Percentiles rank a stretch among this genome's conserved stretches.
phyloP scores from a whole-genome alignment of 2,329 filamentous ascomycete species.

The Ophidiomyces ophidiicola region DNA sequence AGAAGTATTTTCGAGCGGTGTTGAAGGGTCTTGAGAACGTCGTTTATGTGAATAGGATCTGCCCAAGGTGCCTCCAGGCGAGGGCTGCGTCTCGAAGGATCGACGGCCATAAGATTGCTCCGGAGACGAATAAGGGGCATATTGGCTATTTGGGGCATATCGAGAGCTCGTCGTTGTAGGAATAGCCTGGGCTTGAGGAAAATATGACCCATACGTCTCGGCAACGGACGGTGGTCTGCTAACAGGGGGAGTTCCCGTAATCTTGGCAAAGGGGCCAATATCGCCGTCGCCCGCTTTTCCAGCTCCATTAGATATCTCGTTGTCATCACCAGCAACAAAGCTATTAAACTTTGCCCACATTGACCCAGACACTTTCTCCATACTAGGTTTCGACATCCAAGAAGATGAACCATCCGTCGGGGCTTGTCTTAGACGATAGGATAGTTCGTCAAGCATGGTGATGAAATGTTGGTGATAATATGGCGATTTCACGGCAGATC shows the following conservation, averaged over 20 bases:
- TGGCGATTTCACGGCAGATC: conserved; percentile 69
- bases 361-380: conserved; percentile 87
- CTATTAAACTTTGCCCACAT: conserved; percentile 91
- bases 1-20: conserved; percentile 24
- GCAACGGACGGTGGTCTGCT: conserved; percentile 62
- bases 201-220: conserved; percentile 58
- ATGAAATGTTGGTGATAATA: conserved; percentile 74
- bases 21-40: conserved; percentile 28
- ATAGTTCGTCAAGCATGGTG: conserved; percentile 67
- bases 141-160: conserved; percentile 34
- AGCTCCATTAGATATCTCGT: conserved; percentile 49
- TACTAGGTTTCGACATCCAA: conserved; percentile 89
- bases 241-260: conserved; percentile 62
- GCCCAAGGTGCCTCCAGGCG: conserved; percentile 25
- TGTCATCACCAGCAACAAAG: conserved; percentile 86
- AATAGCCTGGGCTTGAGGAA: conserved; percentile 27
- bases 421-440: conserved; percentile 69
- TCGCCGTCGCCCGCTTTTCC: conserved; percentile 47
- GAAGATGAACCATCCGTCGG: conserved; percentile 70
- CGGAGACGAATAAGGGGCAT: conserved; percentile 40
- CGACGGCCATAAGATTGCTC: conserved; percentile 40
- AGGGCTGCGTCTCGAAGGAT: conserved; percentile 38
- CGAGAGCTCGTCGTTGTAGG: conserved; percentile 26
- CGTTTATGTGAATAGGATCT: conserved; percentile 25
- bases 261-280: conserved; percentile 67